Evolutionary conservation across 2,329 filamentous ascomycete species (phyloP).

Genomic region (Purpureocillium lavendulum): DNA sequence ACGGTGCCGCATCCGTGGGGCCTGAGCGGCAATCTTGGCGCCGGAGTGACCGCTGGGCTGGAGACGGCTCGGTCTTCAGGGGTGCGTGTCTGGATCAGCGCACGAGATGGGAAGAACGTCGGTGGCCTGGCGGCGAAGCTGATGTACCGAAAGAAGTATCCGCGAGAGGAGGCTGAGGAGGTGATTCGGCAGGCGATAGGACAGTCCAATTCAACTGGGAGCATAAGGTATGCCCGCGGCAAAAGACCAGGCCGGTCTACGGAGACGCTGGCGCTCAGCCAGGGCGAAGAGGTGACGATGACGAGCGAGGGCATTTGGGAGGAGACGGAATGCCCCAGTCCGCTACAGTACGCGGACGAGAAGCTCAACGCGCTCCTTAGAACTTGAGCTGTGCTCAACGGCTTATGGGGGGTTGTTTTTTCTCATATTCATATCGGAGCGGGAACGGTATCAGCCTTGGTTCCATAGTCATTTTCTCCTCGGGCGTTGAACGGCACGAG

Average conservation of each 20-base stretch:
- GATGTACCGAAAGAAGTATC: slow-evolving; percentile 37
- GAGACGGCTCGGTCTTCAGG: slow-evolving; percentile 45
- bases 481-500: too few relatives aligned
- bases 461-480: too few relatives aligned
- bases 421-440: too few relatives aligned
- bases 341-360: not conserved
- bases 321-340: too few relatives aligned
- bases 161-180: slow-evolving; percentile 33
- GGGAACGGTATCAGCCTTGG: too few relatives aligned
- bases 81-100: slow-evolving; percentile 50
- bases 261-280: slow-evolving; percentile 30
- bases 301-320: slow-evolving; percentile 29
- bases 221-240: slow-evolving; percentile 3
- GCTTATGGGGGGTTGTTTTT: too few relatives aligned
- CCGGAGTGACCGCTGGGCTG: slow-evolving; percentile 47
- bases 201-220: slow-evolving; percentile 7
- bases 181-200: slow-evolving; percentile 13
- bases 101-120: slow-evolving; percentile 50
- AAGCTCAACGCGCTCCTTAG: not conserved
- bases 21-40: slow-evolving; percentile 49
- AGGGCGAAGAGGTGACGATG: slow-evolving; percentile 34
- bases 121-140: slow-evolving; percentile 41
- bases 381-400: not conserved
- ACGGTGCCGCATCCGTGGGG: slow-evolving; percentile 51
- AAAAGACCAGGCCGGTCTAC: slow-evolving; percentile 15